Conservation (phyloP, 208 protist species). For the Acanthamoeba culbertsoni region DNA sequence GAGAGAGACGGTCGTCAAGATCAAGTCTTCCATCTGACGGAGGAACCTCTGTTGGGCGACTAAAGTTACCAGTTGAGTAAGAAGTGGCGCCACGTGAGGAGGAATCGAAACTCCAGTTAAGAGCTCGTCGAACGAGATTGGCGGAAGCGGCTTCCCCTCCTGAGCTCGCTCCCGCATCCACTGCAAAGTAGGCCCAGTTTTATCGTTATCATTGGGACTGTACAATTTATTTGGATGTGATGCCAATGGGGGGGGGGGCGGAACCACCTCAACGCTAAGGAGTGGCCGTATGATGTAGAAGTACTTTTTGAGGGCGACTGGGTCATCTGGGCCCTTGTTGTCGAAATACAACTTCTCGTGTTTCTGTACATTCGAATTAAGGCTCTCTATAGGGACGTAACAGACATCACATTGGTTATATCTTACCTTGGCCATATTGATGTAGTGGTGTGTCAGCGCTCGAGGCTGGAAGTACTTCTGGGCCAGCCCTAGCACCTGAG, state of each 20-base stretch:
- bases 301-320: conserved; percentile 17
- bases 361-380: not conserved
- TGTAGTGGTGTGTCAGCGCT: not conserved
- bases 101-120: not conserved
- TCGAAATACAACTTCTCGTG: conserved; percentile 37
- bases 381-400: not conserved
- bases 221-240: too few relatives aligned
- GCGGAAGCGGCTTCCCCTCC: not conserved
- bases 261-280: not conserved
- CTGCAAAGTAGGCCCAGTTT: not conserved
- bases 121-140: not conserved
- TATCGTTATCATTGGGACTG: not conserved
- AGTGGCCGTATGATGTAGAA: conserved; percentile 16
- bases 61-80: not conserved
- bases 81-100: not conserved
- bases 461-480: not conserved
- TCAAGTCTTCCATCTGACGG: not conserved
- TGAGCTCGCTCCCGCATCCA: not conserved
- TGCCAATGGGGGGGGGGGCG: too few relatives aligned
- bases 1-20: not conserved
- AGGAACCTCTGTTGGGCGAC: not conserved
- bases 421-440: conserved; percentile 36
- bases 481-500: not conserved
- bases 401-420: not conserved
- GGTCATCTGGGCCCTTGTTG: not conserved